phyloP scores from a whole-genome alignment of 1,284 basidiomycete species.

The Cryptococcus sp. region DNA sequence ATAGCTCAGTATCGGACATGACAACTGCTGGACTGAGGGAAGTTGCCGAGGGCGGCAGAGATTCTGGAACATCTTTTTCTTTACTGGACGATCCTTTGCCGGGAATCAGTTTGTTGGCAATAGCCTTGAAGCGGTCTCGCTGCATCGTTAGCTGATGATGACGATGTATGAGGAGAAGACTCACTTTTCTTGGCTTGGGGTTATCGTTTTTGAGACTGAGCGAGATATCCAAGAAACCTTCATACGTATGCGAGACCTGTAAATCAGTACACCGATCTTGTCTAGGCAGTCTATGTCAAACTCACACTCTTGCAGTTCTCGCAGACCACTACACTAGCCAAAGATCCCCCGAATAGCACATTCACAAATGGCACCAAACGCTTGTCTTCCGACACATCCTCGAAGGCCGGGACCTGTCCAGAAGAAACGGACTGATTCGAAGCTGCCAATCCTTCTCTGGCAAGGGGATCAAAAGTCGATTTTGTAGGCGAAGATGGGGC shows the following conservation, averaged over 20 bases:
- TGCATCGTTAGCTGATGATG: conserved; percentile 13
- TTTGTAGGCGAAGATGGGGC: conserved; percentile 15
- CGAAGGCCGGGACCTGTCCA: conserved; percentile 3
- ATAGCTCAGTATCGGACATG: conserved; percentile 37
- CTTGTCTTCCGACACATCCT: conserved; percentile 45
- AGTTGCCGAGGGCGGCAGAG: background rate
- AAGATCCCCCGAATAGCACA: conserved; percentile 79
- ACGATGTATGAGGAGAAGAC: background rate
- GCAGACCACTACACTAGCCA: conserved; percentile 86
- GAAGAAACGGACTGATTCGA: conserved; percentile 3
- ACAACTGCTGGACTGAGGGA: conserved; percentile 6
- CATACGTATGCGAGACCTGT: conserved; percentile 80
- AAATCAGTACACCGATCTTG: background rate
- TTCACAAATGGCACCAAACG: conserved; percentile 71
- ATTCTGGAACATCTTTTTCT: background rate
- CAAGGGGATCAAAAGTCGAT: background rate
- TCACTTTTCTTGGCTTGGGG: conserved; percentile 25
- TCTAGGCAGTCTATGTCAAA: conserved; percentile 3
- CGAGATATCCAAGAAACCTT: conserved; percentile 90
- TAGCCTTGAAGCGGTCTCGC: conserved; percentile 64
- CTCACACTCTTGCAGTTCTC: conserved; percentile 74
- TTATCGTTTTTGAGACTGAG: conserved; percentile 65
- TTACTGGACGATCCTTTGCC: conserved; percentile 5
- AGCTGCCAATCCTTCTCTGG: background rate
- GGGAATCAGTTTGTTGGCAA: conserved; percentile 59